Evolutionary conservation across 2,329 filamentous ascomycete genomes (phyloP).

Genomic region (Venturia oleaginea): DNA sequence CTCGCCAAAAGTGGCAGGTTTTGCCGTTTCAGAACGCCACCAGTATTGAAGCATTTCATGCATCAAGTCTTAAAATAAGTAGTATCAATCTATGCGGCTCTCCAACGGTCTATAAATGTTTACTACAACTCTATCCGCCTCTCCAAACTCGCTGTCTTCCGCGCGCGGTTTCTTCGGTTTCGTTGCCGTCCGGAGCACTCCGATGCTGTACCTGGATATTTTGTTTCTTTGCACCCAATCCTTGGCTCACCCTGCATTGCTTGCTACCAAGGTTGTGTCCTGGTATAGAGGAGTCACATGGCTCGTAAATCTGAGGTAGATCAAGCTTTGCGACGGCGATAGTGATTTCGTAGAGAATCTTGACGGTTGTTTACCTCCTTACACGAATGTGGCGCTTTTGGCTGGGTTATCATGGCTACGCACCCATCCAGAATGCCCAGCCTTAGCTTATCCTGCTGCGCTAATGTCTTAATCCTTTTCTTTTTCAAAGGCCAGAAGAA

Average conservation of each 20-base stretch:
- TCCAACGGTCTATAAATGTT: neutral
- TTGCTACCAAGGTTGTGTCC: neutral
- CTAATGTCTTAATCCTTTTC: neutral
- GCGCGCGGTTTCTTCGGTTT: neutral
- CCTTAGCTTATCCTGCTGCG: neutral
- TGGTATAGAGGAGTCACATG: neutral
- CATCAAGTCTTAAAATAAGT: neutral
- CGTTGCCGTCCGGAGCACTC: neutral
- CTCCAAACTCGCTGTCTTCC: neutral
- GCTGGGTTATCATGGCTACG: neutral
- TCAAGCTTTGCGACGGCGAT: neutral
- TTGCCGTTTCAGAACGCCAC: slow-evolving; percentile 3
- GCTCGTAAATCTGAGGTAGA: neutral
- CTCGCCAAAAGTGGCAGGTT: neutral
- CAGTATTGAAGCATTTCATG: neutral
- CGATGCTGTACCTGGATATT: neutral
- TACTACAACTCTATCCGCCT: neutral
- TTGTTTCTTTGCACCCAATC: neutral
- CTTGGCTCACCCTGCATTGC: slow-evolving; percentile 3
- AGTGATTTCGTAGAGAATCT: neutral
- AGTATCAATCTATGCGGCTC: neutral
- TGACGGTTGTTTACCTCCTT: neutral
- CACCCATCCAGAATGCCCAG: neutral
- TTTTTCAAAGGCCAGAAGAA: neutral
- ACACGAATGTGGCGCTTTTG: neutral